Percentiles rank a stretch among this genome's conserved stretches.
Evolutionary conservation across 2,329 filamentous ascomycete genomes (phyloP).

Genomic region (Exophiala alcalophila): DNA sequence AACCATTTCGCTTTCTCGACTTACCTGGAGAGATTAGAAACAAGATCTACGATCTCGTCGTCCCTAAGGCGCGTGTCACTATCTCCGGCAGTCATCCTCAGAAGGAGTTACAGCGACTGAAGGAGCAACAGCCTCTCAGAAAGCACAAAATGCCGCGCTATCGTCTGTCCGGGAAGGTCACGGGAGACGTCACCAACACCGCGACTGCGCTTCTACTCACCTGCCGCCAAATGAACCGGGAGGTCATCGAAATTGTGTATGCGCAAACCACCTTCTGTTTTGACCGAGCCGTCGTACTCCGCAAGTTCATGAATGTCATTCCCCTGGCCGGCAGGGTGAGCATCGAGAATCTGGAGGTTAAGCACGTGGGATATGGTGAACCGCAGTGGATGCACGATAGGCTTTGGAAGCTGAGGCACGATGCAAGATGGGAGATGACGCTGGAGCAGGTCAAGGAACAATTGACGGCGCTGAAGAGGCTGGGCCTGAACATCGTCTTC

Average conservation of each 20-base stretch:
- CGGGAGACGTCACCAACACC: conserved; percentile 5
- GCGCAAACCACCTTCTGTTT: conserved; percentile 29
- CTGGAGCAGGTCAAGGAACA: conserved; percentile 19
- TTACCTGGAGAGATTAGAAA: conserved; percentile 68
- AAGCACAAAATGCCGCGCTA: conserved; percentile 22
- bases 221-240: conserved; percentile 28
- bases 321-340: conserved; percentile 47
- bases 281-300: conserved; percentile 33
- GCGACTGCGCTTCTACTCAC: conserved; percentile 22
- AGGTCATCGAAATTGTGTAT: conserved; percentile 28
- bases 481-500: conserved; percentile 24
- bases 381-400: conserved; percentile 24
- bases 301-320: conserved; percentile 38
- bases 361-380: conserved; percentile 27
- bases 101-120: conserved; percentile 21
- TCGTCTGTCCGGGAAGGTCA: conserved; percentile 17
- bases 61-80: conserved; percentile 39
- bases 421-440: conserved; percentile 25
- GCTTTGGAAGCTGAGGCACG: conserved; percentile 25
- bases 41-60: conserved; percentile 64
- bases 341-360: conserved; percentile 31
- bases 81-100: conserved; percentile 26
- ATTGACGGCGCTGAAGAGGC: conserved; percentile 17
- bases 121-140: conserved; percentile 8
- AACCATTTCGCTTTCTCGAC: conserved; percentile 60